A percentile compares a stretch with the other conserved stretches of the same genome.
phyloP scores from a whole-genome alignment of 140 eudicot species.

The Flaveria floridana region DNA sequence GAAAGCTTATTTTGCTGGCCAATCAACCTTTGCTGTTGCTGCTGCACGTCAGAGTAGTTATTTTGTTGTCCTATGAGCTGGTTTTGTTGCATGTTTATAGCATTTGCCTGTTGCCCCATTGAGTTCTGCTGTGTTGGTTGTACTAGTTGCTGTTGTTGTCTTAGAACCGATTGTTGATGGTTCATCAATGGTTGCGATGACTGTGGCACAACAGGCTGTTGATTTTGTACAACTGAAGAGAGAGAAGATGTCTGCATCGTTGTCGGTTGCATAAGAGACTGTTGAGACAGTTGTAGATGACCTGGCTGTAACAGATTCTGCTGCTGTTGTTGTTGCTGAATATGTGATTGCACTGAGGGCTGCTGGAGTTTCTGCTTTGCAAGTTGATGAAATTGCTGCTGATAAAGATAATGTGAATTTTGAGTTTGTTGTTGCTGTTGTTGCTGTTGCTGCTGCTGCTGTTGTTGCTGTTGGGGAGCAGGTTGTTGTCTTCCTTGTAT shows the following conservation, averaged over 20 bases:
- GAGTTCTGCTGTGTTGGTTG: conserved; percentile 50
- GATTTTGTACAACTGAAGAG: conserved; percentile 69
- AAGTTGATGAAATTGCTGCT: conserved; percentile 69
- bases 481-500: conserved; percentile 74
- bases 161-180: conserved; percentile 62
- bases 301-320: conserved; percentile 55
- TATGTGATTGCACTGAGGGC: conserved; percentile 64
- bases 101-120: conserved; percentile 62
- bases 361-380: conserved; percentile 64
- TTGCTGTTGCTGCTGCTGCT: conserved; percentile 16
- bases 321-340: conserved; percentile 62
- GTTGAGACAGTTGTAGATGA: conserved; percentile 65
- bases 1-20: conserved; percentile 67
- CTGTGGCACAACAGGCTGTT: conserved; percentile 72
- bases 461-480: conserved; percentile 63
- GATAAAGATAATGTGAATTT: conserved; percentile 51
- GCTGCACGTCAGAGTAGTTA: conserved; percentile 63
- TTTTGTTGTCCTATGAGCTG: conserved; percentile 74
- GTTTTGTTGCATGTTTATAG: conserved; percentile 66
- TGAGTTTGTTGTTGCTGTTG: conserved; percentile 45
- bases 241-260: conserved; percentile 57
- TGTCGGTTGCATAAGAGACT: conserved; percentile 65
- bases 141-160: conserved; percentile 72
- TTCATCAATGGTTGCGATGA: conserved; percentile 70
- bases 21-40: conserved; percentile 57